A percentile compares a stretch with the other conserved stretches of the same genome.
Conservation (phyloP, 2,329 filamentous ascomycete genomes). For the Colletotrichum tabaci region DNA sequence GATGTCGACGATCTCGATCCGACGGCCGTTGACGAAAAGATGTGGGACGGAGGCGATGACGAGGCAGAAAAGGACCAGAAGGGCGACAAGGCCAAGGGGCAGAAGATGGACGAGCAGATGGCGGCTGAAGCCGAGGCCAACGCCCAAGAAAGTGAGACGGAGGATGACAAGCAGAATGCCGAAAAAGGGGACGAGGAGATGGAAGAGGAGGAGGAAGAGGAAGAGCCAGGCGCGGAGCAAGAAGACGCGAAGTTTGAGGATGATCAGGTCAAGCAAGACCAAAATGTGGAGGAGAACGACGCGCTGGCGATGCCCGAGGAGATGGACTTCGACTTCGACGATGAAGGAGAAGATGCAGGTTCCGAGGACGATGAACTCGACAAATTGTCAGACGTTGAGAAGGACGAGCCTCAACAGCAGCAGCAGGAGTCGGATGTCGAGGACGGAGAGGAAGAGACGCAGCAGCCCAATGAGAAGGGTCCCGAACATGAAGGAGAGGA, state of each 20-base stretch:
- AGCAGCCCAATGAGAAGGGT: constrained; percentile 48
- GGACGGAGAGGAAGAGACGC: constrained; percentile 52
- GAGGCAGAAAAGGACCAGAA: constrained; percentile 86
- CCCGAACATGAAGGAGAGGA: constrained; percentile 50
- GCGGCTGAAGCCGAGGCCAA: constrained; percentile 72
- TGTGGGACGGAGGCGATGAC: constrained; percentile 93
- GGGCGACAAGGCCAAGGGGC: constrained; percentile 79
- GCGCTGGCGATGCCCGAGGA: constrained; percentile 89
- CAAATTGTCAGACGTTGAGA: constrained; percentile 68
- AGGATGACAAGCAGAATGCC: constrained; percentile 56
- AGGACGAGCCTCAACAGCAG: constrained; percentile 54
- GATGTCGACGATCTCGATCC: constrained; percentile 93
- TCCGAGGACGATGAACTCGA: constrained; percentile 72
- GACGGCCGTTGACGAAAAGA: constrained; percentile 95
- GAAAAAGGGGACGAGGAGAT: constrained; percentile 61
- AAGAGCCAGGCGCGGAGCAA: constrained; percentile 72
- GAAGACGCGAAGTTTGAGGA: constrained; percentile 70
- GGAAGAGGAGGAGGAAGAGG: constrained; percentile 64
- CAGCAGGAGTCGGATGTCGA: constrained; percentile 56
- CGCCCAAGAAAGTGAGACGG: constrained; percentile 56
- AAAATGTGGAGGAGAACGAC: constrained; percentile 86
- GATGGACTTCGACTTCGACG: constrained; percentile 86
- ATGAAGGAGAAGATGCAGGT: constrained; percentile 71
- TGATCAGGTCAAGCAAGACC: constrained; percentile 74
- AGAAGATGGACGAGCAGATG: constrained; percentile 75